Base-by-base conservation (phyloP, 2,329 filamentous ascomycete species). In the Capronia coronata region DNA sequence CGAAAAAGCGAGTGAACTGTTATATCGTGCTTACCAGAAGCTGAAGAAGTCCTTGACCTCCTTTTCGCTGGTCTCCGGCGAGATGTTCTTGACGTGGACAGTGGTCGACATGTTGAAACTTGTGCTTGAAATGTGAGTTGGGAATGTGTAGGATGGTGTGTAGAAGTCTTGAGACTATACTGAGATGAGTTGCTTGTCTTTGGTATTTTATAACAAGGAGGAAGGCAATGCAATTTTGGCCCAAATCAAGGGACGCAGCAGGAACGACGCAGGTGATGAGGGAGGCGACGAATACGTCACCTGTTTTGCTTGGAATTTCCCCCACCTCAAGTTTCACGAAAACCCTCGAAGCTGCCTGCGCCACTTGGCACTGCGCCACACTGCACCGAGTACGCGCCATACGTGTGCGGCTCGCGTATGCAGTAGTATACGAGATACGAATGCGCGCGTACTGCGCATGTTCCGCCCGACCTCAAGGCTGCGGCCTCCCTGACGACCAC, bases 1-100 rank as follows among this genome's bases (percentile, higher is more conserved):
- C 7, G 16, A 27, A n/a, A n/a, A n/a, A n/a, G n/a, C n/a, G n/a
- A n/a, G n/a, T n/a, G n/a, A n/a, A n/a, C n/a, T n/a, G n/a, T n/a
- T n/a, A n/a, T n/a, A n/a, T 27, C 11, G 13, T 11, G 64, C 80
- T 67, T 77, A 91, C 87, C 80, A 83, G 71, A 97, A 97, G 75
- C 86, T 93, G 77, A 98, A 98, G 78, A 98, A 98, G 67, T 95
- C 57, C 47, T 56, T 59, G 63, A 98, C 83, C 71, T 97, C 89
- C 72, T 90, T 84, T 71, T 98, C 89, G 60, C 79, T 82, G 49
- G 91, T 96, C 67, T 83, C 72, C 56, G 75, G 67, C 61, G 86
- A 82, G 72, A 98, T 95, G 74, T 93, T 90, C 73, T 86, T 86
- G 64, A 97, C 90, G 73, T 90, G 75, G 58, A 96, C 87, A 43